Base-by-base conservation (phyloP, 805 yeast genomes). In the Ogataea saltuana region DNA sequence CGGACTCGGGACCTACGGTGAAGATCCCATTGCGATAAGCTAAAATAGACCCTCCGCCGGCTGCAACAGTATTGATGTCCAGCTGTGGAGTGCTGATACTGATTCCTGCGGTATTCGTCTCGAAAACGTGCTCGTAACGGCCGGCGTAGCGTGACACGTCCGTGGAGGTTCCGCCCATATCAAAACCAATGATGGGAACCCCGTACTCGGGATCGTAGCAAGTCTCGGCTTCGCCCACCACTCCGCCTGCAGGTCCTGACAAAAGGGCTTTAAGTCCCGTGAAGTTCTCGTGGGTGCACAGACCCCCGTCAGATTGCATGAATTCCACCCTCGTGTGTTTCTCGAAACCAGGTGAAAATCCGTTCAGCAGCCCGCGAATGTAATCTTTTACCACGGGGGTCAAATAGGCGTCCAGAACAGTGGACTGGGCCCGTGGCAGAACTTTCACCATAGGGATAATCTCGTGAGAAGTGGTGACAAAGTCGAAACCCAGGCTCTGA, bases 1-100 rank as follows among this genome's bases (percentile, higher is more conserved):
- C 93, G 40, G 87, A 79, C 52, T 83, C 89, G 0, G 95, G 95
- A 1, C 95, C 95, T 5, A 85, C 93, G 6, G 71, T 76, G 55
- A 85, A 85, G 21, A 82, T 63, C 3, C 88, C 87, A 56, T 81
- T 81, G 51, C 75, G 72, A 76, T 82, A 83, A 43, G 70, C 68
- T 33, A 83, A 58, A 33, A 78, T 74, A 1, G 87, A 80, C 6
- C 88, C 88, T 35, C 90, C 62, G 32, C 62, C 62, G 15, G 62
- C 62, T 18, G 62, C 62, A 23, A 58, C 62, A 4, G 62, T 58
- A 33, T 48, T 51, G 30, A 58, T 58, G 38, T 58, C 61, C 22
- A 64, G 47, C 41, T 64, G 69, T 3, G 68, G 67, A 12, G 64
- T 61, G 9, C 61, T 61, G 29, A 64, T 55, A 33, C 58, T 57